Evolutionary conservation across 306 rosid genomes (phyloP), one percentile per base, ranked within the genome.

Genomic region (Cyclanthera cordifolia): DNA sequence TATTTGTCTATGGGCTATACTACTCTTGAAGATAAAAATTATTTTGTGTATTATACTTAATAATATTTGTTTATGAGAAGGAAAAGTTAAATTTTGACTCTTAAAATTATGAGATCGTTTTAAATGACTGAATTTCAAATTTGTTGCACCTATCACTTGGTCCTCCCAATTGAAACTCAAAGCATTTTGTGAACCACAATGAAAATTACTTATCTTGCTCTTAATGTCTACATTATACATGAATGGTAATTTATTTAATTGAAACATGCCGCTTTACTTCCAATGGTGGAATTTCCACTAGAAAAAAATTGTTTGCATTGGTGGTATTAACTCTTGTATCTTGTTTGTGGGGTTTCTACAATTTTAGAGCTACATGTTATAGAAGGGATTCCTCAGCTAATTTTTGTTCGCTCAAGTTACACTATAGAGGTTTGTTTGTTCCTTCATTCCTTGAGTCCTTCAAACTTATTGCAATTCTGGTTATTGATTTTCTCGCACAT

Each of bases 371-470:
- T 90, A 77, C 99, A 93, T 83, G 94, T 93, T 71, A 93, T 93
- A 46, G 99, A 93, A 25, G 99, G 99, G 77, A 79, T 80, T 51
- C 95, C 97, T 2, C 99, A 90, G 76, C 94, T 90, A 50, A 85
- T 90, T 53, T 90, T 93, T 80, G 99, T 93, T 50, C 90, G 80
- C 23, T 83, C 99, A 32, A 88, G 86, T 85, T 93, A 93, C 78
- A 90, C 95, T 25, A 90, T 93, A 65, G 99, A 93, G 98, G 98
- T 57, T 71, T 71, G 77, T 72, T 67, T 46, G 8, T 49, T 72
- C 41, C 30, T 69, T 3, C 54, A 8, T 9, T 4, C 51, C 24
- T 34, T 0, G 43, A 3, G 30, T 17, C 72, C 53, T 37, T 75
- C 52, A 24, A 47, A 46, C 24, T 59, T 39, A 8, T 47, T 37